Base-by-base conservation (phyloP, 2,329 filamentous ascomycete species). In the Neonectria punicea region DNA sequence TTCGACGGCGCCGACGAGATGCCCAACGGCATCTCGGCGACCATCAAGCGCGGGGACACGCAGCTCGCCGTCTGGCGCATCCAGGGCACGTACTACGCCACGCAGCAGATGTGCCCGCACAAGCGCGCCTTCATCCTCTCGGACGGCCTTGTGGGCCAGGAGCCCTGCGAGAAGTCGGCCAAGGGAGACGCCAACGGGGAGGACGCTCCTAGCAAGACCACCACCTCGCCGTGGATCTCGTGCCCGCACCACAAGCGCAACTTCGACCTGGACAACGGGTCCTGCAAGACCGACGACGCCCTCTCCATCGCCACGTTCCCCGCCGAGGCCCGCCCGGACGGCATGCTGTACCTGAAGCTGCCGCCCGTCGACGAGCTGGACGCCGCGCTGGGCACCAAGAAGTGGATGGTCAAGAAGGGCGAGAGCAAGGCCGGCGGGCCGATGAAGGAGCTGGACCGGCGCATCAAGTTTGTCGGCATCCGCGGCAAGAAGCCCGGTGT, bases 41-140 rank as follows among this genome's bases (percentile, higher is more conserved):
- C 90, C 34, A 84, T 97, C 79, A 96, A 97, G 83, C 88, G 93
- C 47, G 93, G 94, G 47, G 93, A 97, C 78, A 97, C 93, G 0
- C 94, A 97, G 79, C 86, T 97, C 2, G 93, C 94, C 8, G 83
- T 97, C 58, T 97, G 94, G 88, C 92, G 93, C 73, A 87, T 97
- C 67, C 87, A 88, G 58, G 93, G 93, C 20, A 87, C 87, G 58
- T 97, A 90, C 84, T 95, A 95, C 78, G 92, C 92, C 63, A 92
- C 92, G 14, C 94, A 97, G 81, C 93, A 97, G 77, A 97, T 97
- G 94, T 97, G 94, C 77, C 94, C 94, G 10, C 93, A 97, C 82
- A 96, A 95, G 80, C 90, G 93, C 11, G 90, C 93, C 1, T 97
- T 97, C 74, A 91, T 94, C n/a, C 87, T 97, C 28, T 92, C 91